Evolutionary conservation across 495 filamentous ascomycete genomes (phyloP).

Genomic region (Daldinia childiae): DNA sequence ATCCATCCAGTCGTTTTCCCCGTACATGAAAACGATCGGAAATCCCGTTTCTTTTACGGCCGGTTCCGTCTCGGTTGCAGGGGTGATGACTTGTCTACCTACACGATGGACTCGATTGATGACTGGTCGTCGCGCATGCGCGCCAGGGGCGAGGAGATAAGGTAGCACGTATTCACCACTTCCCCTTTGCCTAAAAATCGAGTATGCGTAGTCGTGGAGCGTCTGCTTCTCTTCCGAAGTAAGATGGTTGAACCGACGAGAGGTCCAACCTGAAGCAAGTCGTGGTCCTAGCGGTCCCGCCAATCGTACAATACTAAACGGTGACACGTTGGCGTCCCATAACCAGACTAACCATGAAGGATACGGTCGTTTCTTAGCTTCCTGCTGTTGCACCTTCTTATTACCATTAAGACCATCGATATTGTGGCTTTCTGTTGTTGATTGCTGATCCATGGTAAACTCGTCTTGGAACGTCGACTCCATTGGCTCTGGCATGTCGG

Average conservation of each 20-base stretch:
- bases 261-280: constrained; percentile 94
- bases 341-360: constrained; percentile 89
- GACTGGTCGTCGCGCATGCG: constrained; percentile 87
- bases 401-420: constrained; percentile 32
- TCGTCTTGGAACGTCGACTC: constrained; percentile 76
- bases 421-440: constrained; percentile 56
- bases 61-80: constrained; percentile 48
- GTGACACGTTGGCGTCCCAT: constrained; percentile 97
- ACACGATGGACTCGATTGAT: constrained; percentile 88
- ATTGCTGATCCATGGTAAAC: constrained; percentile 76
- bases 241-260: constrained; percentile 87
- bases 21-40: constrained; percentile 92
- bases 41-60: constrained; percentile 72
- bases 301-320: constrained; percentile 89
- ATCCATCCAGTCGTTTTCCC: constrained; percentile 99
- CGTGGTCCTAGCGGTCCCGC: constrained; percentile 91
- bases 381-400: constrained; percentile 40
- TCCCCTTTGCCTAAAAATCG: constrained; percentile 91
- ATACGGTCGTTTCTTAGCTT: constrained; percentile 62
- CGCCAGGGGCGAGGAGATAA: constrained; percentile 92
- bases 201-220: constrained; percentile 91
- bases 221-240: constrained; percentile 82
- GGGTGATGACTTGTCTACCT: constrained; percentile 68
- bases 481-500: constrained; percentile 79
- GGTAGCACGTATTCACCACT: constrained; percentile 93